Base-by-base conservation (phyloP, 805 yeast species). In the Wickerhamiella dianesei region DNA sequence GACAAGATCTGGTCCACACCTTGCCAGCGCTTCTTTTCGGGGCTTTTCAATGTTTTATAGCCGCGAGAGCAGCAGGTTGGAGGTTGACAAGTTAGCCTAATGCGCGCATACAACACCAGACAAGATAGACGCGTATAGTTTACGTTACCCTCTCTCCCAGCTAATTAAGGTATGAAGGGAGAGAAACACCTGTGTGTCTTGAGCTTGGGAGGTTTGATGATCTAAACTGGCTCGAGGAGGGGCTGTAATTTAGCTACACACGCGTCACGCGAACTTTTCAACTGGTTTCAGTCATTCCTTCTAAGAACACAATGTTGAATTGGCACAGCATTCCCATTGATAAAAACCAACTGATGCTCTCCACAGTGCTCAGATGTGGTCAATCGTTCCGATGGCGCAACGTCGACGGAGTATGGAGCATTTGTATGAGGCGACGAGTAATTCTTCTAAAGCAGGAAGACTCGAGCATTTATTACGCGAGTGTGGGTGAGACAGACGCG, bases 331-430 rank as follows among this genome's bases (percentile, higher is more conserved):
- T 59, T 2, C 48, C 53, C 6, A 40, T 61, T 3, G 56, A 50
- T 37, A 44, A 49, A 6, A 18, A 37, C 8, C 92, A 84, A 53
- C 65, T 83, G 1, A 63, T 72, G n/a, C 62, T 85, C 3, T 62
- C 77, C 3, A 74, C 76, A 37, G 88, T 85, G 0, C 67, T 85
- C 22, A 66, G 92, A 40, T 82, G 94, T 58, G 95, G 95, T 1
- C 95, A 85, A 64, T 79, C 94, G 0, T 85, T 85, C 57, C 59
- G 83, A 45, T 84, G 95, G 94, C 78, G 78, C 4, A 73, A 72
- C 49, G 67, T 74, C 42, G 71, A 77, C 50, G 70, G 69, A 44
- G 68, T 72, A 6, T 89, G 86, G 69, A 56, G 61, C 18, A 51
- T 61, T 50, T 72, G 85, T 0, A 60, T 76, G 20, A 62, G 67